phyloP scores from a whole-genome alignment of 1,284 basidiomycete species.

The Sanguinoderma infundibulare region DNA sequence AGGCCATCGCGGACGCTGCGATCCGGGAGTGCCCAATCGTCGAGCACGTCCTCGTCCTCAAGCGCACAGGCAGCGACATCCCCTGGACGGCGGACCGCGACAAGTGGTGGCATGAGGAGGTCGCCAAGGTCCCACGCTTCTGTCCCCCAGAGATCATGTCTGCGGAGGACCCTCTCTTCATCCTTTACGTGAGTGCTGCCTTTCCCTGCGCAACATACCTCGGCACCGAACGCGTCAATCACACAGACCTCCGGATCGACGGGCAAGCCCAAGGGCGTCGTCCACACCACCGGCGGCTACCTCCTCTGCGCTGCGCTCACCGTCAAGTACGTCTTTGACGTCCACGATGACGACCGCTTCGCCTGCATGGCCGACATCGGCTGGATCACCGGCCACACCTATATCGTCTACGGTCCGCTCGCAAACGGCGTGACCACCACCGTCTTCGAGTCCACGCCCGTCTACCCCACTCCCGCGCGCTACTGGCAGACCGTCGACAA shows the following conservation, averaged over 20 bases:
- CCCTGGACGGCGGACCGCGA: slow-evolving; percentile 89
- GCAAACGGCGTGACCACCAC: slow-evolving; percentile 90
- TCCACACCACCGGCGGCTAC: slow-evolving; percentile 95
- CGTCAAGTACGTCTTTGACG: slow-evolving; percentile 97
- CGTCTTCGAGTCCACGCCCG: slow-evolving; percentile 96
- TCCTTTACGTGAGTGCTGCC: slow-evolving; percentile 82
- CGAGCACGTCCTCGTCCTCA: slow-evolving; percentile 91
- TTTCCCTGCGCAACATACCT: neutral
- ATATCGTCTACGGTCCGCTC: slow-evolving; percentile 97
- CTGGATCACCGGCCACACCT: slow-evolving; percentile 99
- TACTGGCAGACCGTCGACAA: slow-evolving; percentile 98
- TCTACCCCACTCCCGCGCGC: slow-evolving; percentile 94
- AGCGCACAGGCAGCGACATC: slow-evolving; percentile 86
- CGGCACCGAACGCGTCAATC: slow-evolving; percentile 3
- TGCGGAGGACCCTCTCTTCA: slow-evolving; percentile 95
- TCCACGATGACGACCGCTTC: slow-evolving; percentile 91
- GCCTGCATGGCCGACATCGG: slow-evolving; percentile 99
- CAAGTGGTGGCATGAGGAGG: slow-evolving; percentile 97
- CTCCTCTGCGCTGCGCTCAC: slow-evolving; percentile 89
- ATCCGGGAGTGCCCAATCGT: slow-evolving; percentile 86
- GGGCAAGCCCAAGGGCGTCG: slow-evolving; percentile 96
- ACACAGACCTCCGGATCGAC: slow-evolving; percentile 90
- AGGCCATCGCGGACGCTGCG: slow-evolving; percentile 94
- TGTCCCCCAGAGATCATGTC: slow-evolving; percentile 89
- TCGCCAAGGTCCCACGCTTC: slow-evolving; percentile 84